Conservation (phyloP, 1,139 yeast species). For the Zhuliangozyma parablackwelliae region DNA sequence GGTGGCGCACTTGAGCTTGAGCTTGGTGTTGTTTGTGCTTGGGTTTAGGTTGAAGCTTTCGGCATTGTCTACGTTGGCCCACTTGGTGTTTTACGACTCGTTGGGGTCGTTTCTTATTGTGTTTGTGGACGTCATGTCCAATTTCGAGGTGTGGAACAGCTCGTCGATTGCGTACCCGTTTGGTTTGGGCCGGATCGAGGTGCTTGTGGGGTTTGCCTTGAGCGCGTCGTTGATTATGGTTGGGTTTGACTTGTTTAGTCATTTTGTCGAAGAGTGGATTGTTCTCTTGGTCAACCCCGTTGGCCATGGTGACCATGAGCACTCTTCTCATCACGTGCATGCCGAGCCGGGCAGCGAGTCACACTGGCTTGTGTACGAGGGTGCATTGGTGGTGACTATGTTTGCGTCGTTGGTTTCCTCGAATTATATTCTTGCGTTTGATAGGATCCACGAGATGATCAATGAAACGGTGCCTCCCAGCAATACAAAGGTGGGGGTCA, state of each 20-base stretch:
- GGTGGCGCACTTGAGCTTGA: constrained; percentile 52
- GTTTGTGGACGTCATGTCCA: constrained; percentile 73
- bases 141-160: constrained; percentile 87
- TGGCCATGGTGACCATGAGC: constrained; percentile 23
- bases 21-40: constrained; percentile 53
- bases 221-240: constrained; percentile 84
- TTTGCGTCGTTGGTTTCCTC: constrained; percentile 35
- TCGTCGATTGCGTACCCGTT: constrained; percentile 86
- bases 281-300: constrained; percentile 35
- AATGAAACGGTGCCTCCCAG: constrained; percentile 6
- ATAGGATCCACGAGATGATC: constrained; percentile 33
- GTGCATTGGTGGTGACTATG: constrained; percentile 23
- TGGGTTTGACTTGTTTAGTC: constrained; percentile 84
- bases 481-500: too few relatives aligned
- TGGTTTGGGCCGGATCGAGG: constrained; percentile 86
- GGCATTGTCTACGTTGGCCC: constrained; percentile 77
- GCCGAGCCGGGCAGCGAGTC: constrained; percentile 30
- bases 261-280: constrained; percentile 71
- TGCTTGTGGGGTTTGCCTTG: constrained; percentile 80
- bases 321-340: constrained; percentile 52
- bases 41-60: constrained; percentile 57
- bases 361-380: constrained; percentile 31
- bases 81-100: constrained; percentile 81
- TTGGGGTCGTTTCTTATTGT: constrained; percentile 71
- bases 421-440: constrained; percentile 30